Conservation (phyloP, 148 eudicot species). For the Arctostaphylos glauca region DNA sequence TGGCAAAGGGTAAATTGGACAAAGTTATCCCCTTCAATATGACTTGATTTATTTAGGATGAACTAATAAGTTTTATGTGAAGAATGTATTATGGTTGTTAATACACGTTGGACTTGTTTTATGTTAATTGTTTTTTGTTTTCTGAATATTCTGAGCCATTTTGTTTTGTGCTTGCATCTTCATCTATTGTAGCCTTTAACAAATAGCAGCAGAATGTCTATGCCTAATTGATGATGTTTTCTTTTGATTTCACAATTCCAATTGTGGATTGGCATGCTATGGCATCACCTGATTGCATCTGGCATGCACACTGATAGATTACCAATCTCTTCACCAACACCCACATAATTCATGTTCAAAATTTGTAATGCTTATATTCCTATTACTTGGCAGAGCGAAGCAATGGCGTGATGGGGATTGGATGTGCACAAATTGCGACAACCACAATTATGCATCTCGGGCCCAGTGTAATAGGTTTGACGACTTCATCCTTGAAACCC, state of each 20-base stretch:
- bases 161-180: neutral
- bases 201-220: neutral
- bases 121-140: neutral
- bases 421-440: conserved; percentile 69
- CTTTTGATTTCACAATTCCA: neutral
- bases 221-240: neutral
- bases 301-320: neutral
- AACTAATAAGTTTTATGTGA: neutral
- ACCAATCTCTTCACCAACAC: neutral
- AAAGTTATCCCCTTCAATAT: neutral
- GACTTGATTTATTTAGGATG: neutral
- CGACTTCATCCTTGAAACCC: neutral
- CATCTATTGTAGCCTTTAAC: neutral
- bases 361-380: conserved; percentile 5
- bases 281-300: neutral
- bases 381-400: conserved; percentile 45
- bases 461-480: conserved; percentile 57
- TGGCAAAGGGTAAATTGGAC: conserved; percentile 58
- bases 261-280: neutral
- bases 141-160: neutral
- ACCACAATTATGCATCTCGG: conserved; percentile 77
- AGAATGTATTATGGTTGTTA: neutral
- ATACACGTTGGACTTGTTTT: neutral
- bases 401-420: conserved; percentile 79
- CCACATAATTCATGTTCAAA: neutral